Base-by-base conservation (phyloP, 441 rosid genomes). In the Syzygium malaccense region DNA sequence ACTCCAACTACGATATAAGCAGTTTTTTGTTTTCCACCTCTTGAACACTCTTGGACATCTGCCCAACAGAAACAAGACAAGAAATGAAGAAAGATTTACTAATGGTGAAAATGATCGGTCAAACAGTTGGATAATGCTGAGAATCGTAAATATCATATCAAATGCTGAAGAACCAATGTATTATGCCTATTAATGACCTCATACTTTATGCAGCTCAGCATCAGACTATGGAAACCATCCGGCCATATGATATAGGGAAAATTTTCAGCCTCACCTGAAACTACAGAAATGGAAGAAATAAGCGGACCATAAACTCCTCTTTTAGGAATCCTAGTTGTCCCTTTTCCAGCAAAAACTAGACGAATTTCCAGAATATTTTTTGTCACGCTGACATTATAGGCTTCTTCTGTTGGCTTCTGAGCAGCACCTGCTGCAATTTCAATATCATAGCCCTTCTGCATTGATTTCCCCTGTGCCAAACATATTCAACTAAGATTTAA, bases 361-460 rank as follows among this genome's bases (percentile, higher is more conserved):
- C 90, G 93, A 48, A 92, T 89, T 78, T 91, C 93, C 26, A 92
- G 51, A 57, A 41, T 86, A 57, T 88, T 33, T 55, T 83, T 55
- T 11, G 93, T 89, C 87, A 93, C 94, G 62, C 88, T 91, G 84
- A 89, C 93, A 85, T 86, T 89, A 88, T 87, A 89, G 58, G 60
- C 33, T 90, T 89, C 91, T 4, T 83, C 90, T 55, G 87, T 83
- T 90, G 94, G 94, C 86, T 87, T 94, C 68, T 75, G 89, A 89
- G 93, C 93, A 64, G 92, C 92, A 64, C 87, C 91, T 56, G 96
- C 96, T 58, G 91, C 93, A 88, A 88, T 91, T 92, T 92, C 94
- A 85, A 94, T 92, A 51, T 95, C 89, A 85, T 93, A 94, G 91
- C 93, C 94, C 89, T 95, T 92, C 86, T 86, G 87, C 66, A 91